Base-by-base conservation (phyloP, 2,329 filamentous ascomycete genomes). In the Microsporum audouinii region DNA sequence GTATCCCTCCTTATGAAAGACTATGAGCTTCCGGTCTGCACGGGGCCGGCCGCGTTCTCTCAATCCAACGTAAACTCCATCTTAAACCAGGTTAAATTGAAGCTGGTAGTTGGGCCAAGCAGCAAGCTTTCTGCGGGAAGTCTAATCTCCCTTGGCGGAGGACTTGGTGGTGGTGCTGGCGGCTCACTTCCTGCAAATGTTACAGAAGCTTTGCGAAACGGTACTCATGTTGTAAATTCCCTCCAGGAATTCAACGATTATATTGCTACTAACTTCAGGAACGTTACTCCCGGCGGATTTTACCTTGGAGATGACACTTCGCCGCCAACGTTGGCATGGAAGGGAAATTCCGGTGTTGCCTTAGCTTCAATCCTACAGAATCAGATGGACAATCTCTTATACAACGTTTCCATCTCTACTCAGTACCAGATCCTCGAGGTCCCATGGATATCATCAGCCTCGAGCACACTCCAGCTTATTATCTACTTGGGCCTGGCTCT, bases 401-500 rank as follows among this genome's bases (percentile, higher is more conserved):
- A 83, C 27, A 85, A 88, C 60, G 81, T 83, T 4, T 82, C 83
- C 1, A 91, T 96, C 63, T 79, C 81, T 2, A 88, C 87, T 0
- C 82, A 84, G 57, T 96, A 86, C 72, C 82, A 88, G 57, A 76
- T 83, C 10, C 95, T 96, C 68, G 89, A 89, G 64, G 81, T 84
- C 0, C 88, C 89, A 0, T 91, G 86, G 75, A 77, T 82, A 31
- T 84, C 88, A 0, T 78, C 79, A 23, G 83, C 85, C 6, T 89
- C 89, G 23, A 80, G 91, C 58, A 85, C 86, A 0, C 75, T 96
- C 29, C 89, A 95, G 70, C 79, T 95, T 17, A 83, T 92, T 45
- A 79, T 89, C 6, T 96, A 96, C 73, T 88, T 94, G 70, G 85
- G 87, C 12, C 79, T 96, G 6, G 88, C 87, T 0, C 84, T 95